Evolutionary conservation across 805 yeast genomes (phyloP), one percentile per base, ranked within the genome.

Genomic region (Candida silvicultrix): DNA sequence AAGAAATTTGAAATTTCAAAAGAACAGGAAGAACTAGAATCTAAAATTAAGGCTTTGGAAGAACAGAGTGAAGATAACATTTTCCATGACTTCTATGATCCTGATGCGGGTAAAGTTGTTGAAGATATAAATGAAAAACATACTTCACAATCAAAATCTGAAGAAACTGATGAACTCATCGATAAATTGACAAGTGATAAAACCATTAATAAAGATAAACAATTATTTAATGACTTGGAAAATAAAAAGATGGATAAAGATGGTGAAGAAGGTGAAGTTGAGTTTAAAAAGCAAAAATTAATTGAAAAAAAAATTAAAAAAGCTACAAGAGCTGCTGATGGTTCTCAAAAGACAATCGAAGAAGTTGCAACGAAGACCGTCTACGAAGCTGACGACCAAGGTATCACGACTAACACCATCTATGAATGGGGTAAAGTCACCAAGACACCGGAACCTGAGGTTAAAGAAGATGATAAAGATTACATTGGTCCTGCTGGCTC

Each of bases 381-480:
- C 12, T 60, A 55, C 36, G 63, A 52, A 41, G 45, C 50, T 37
- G 61, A 58, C 37, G 67, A 55, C 18, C 57, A 45, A 22, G 63
- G 60, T 41, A 44, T 19, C 32, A 57, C 62, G 9, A 48, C 53
- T 15, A 63, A 51, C 5, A 57, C 63, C 44, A 70, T 62, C 20
- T 69, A 67, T 45, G 67, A 59, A 49, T 63, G 62, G 49, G 61
- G 73, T 68, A 43, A 57, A 50, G 52, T 70, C 15, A 38, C 34
- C 23, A 56, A 46, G 25, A 39, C 42, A 15, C 44, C 32, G 5
- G 45, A 22, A 28, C 15, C 12, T 28, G 31, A 28, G 12, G 8
- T 10, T 4, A 23, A 23, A 31, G 23, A 19, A 18, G 38, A 19
- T 32, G 36, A 32, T n/a, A 14, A 35, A 18, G 25, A 23, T 23